phyloP scores from a whole-genome alignment of 129 eudicot species.

The Scalesia atractyloides region DNA sequence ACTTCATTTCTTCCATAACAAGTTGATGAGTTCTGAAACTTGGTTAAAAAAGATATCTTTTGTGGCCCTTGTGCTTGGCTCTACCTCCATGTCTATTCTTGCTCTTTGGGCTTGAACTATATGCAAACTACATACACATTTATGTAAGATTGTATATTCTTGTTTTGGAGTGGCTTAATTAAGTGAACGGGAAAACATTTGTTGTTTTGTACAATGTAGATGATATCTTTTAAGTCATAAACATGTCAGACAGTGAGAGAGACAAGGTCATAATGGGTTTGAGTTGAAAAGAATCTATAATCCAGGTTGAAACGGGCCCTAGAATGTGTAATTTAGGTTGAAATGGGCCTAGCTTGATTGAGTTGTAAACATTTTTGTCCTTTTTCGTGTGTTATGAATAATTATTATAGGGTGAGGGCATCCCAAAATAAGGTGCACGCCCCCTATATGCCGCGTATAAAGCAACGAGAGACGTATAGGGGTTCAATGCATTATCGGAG shows the following conservation, averaged over 20 bases:
- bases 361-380: too few species aligned
- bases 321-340: too few species aligned
- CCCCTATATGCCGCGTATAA: too few species aligned
- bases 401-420: too few species aligned
- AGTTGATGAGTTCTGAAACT: conserved; percentile 58
- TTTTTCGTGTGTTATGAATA: too few species aligned
- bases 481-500: too few species aligned
- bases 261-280: neutral
- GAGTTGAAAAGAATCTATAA: neutral
- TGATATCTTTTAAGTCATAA: neutral
- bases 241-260: neutral
- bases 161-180: neutral
- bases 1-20: conserved; percentile 80
- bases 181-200: neutral
- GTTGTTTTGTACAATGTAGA: neutral
- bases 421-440: too few species aligned
- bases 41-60: conserved; percentile 59
- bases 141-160: conserved; percentile 3
- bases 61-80: conserved; percentile 69
- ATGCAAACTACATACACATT: conserved; percentile 20
- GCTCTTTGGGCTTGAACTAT: conserved; percentile 76
- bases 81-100: conserved; percentile 72
- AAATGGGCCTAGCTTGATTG: too few species aligned
- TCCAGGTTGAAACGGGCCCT: too few species aligned
- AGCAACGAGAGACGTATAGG: too few species aligned